Base-by-base conservation (phyloP, 2,329 filamentous ascomycete genomes). In the Penicillium sp. region DNA sequence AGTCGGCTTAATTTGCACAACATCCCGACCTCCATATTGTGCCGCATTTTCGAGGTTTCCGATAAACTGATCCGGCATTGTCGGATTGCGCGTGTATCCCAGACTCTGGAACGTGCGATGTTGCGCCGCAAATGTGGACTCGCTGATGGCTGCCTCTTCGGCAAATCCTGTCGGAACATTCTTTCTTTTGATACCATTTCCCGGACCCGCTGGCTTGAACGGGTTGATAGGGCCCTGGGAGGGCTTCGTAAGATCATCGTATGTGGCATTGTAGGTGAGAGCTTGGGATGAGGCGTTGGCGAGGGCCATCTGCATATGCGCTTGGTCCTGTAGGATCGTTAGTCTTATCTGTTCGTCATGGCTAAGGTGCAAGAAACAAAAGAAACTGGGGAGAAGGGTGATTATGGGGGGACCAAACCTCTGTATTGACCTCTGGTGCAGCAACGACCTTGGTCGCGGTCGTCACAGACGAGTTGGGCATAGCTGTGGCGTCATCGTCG, bases 111-210 rank as follows among this genome's bases (percentile, higher is more conserved):
- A 84, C 2, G 91, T 92, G 57, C 91, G 88, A 72, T 97, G 93
- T 63, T 94, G 92, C 69, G 85, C 86, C 66, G 91, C 86, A 73
- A 99, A 99, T 0, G 90, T 92, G 62, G 93, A 86, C 70, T 97
- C 94, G 74, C 91, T 96, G 63, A 99, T 86, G 66, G 86, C 90
- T 0, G 90, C 92, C 75, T 99, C 93, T 66, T 94, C 85, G 2
- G 94, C 94, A 68, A 85, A 89, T 12, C 94, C 94, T 0, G 94
- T 97, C 12, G 90, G 82, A 1, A 93, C 82, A 61, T 92, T 93
- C 71, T 93, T 93, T 59, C 90, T 86, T 76, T 93, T 93, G 58
- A 86, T 72, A 1, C 77, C 75, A 49, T 79, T 84, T 21, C 66
- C 70, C 15, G 75, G 72, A 19, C 81, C 75, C 29, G 86, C 82